Conservation (phyloP, 345 rosid genomes). For the Syzygium grande region DNA sequence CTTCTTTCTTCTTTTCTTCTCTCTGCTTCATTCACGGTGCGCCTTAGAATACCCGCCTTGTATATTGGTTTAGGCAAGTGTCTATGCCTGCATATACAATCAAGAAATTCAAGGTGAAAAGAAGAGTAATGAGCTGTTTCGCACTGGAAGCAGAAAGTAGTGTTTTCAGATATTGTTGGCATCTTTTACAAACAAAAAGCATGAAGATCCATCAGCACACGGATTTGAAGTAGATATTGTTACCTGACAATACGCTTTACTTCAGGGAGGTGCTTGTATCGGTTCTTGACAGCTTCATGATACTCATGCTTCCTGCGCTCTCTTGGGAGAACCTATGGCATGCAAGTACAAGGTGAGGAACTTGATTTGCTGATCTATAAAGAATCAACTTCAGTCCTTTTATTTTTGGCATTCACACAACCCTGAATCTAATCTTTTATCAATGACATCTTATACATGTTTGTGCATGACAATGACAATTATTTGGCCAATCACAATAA, state of each 20-base stretch:
- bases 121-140: not conserved
- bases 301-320: constrained; percentile 79
- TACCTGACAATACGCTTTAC: constrained; percentile 86
- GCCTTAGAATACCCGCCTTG: constrained; percentile 43
- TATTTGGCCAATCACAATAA: not conserved
- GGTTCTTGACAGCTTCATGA: constrained; percentile 72
- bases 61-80: constrained; percentile 84
- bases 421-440: not conserved
- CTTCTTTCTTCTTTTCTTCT: constrained; percentile 73
- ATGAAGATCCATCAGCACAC: not conserved
- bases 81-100: constrained; percentile 60
- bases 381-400: not conserved
- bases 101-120: not conserved
- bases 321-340: constrained; percentile 74
- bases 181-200: not conserved
- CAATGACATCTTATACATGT: not conserved
- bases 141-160: not conserved
- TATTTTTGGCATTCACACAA: not conserved
- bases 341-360: not conserved
- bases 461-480: not conserved
- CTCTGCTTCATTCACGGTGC: constrained; percentile 51
- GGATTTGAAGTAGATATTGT: not conserved
- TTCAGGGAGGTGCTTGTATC: constrained; percentile 87
- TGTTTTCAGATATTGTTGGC: not conserved
- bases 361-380: not conserved